These are phyloP conservation scores for Xylaria sp. DNA, from an alignment of 2,329 filamentous ascomycete species.

Conservation along the genomic window DNA sequence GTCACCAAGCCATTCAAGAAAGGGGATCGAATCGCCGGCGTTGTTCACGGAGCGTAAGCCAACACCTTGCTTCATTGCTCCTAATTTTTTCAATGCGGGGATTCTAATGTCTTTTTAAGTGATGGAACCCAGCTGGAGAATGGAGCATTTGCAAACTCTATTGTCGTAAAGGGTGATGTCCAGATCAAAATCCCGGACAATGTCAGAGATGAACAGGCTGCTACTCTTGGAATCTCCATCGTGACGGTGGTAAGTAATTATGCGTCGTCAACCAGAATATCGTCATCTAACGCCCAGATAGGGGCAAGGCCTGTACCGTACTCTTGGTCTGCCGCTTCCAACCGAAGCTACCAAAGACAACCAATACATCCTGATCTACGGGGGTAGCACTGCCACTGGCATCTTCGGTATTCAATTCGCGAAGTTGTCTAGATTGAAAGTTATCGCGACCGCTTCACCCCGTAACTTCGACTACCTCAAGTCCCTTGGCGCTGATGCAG, in stretches of 20 bases:
- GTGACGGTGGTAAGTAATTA: constrained; percentile 51
- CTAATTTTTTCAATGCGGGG: background rate
- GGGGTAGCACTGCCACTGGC: constrained; percentile 64
- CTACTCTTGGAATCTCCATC: constrained; percentile 55
- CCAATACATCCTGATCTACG: constrained; percentile 56
- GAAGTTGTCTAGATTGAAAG: constrained; percentile 53
- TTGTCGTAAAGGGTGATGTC: constrained; percentile 54
- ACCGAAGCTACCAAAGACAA: constrained; percentile 45
- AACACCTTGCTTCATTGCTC: background rate
- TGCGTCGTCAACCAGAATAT: background rate
- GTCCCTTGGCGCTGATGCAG: constrained; percentile 46
- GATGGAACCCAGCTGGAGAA: constrained; percentile 47
- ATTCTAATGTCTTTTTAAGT: background rate
- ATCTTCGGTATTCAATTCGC: constrained; percentile 61
- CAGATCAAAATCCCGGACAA: constrained; percentile 58
- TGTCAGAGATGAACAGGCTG: constrained; percentile 58
- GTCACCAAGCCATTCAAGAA: constrained; percentile 57
- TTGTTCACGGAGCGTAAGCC: background rate
- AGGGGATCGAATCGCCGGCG: constrained; percentile 48
- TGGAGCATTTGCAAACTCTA: constrained; percentile 57
- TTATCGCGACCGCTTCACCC: constrained; percentile 54
- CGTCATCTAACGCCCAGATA: background rate
- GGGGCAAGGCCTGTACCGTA: constrained; percentile 17
- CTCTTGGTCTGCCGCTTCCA: background rate
- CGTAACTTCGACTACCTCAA: constrained; percentile 51